Evolutionary conservation across 176 grass and related monocot genomes (phyloP).

Genomic region (Microstegium vimineum): DNA sequence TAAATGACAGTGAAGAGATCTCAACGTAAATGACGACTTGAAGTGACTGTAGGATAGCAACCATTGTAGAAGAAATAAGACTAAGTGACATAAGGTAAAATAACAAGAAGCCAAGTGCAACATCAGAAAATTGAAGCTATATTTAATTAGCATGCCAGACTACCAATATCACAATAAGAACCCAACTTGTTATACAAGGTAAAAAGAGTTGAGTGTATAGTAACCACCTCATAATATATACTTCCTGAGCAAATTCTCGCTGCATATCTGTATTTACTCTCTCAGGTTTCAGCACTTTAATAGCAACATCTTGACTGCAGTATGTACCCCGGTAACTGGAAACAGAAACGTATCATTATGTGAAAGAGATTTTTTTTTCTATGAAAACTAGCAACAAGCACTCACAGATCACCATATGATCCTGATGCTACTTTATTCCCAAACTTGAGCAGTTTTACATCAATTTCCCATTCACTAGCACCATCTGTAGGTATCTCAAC

Average conservation of each 20-base stretch:
- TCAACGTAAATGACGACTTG: neutral
- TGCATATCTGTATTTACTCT: constrained; percentile 85
- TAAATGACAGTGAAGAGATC: constrained; percentile 1
- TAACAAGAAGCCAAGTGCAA: neutral
- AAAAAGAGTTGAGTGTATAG: neutral
- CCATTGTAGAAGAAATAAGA: constrained; percentile 11
- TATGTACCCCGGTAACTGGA: constrained; percentile 80
- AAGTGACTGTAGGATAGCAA: neutral
- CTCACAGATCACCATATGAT: constrained; percentile 94
- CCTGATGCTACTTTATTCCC: constrained; percentile 96
- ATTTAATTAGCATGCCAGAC: neutral
- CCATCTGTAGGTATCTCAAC: constrained; percentile 87
- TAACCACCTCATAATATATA: constrained; percentile 94
- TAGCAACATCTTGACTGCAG: constrained; percentile 94
- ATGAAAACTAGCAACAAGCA: constrained; percentile 22
- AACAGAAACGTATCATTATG: constrained; percentile 22
- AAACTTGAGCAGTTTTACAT: constrained; percentile 66
- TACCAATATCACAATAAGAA: constrained; percentile 4
- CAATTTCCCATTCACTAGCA: constrained; percentile 96
- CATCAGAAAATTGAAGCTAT: neutral
- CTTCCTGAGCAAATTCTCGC: constrained; percentile 96
- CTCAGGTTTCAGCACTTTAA: constrained; percentile 96
- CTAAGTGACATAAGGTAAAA: neutral
- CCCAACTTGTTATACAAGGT: neutral
- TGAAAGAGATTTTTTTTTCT: constrained; percentile 2